Conservation (phyloP, 768 basidiomycete genomes). For the Leccinum barrowsii region DNA sequence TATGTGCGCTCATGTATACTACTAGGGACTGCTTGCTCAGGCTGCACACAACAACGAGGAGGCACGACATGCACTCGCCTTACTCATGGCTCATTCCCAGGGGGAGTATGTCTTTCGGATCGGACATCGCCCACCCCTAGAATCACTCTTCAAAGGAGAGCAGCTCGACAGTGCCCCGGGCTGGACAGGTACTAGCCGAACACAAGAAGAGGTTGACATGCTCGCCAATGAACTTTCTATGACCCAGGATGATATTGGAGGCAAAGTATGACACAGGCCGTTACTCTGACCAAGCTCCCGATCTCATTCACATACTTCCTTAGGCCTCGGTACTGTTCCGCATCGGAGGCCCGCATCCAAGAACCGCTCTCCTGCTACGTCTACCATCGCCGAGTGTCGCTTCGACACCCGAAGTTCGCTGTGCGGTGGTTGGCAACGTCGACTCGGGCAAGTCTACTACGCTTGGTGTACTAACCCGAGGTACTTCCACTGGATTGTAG, state of each 20-base stretch:
- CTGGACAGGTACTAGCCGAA: conserved; percentile 53
- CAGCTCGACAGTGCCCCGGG: conserved; percentile 40
- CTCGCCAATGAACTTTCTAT: conserved; percentile 43
- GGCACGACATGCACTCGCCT: conserved; percentile 64
- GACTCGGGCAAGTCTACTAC: conserved; percentile 95
- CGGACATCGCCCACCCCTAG: conserved; percentile 61
- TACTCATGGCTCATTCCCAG: conserved; percentile 59
- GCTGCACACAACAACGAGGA: conserved; percentile 41
- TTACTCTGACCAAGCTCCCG: not conserved
- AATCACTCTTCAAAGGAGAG: conserved; percentile 54
- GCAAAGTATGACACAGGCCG: conserved; percentile 49
- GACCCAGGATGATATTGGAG: conserved; percentile 73
- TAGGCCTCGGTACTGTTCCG: conserved; percentile 60
- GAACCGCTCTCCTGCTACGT: conserved; percentile 61
- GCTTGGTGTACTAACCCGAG: conserved; percentile 91
- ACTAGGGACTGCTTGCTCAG: conserved; percentile 39
- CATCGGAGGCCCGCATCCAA: conserved; percentile 43
- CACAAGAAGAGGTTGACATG: conserved; percentile 48
- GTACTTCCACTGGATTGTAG: conserved; percentile 35
- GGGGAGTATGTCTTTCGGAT: conserved; percentile 78
- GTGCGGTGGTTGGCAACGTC: conserved; percentile 95
- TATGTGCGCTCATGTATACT: not conserved
- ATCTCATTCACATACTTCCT: not conserved
- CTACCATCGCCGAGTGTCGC: conserved; percentile 75
- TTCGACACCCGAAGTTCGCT: conserved; percentile 85